A percentile compares a stretch with the other conserved stretches of the same genome.
phyloP scores from a whole-genome alignment of 306 rosid genomes.

The cucumber (Cucumis sativus) region DNA sequence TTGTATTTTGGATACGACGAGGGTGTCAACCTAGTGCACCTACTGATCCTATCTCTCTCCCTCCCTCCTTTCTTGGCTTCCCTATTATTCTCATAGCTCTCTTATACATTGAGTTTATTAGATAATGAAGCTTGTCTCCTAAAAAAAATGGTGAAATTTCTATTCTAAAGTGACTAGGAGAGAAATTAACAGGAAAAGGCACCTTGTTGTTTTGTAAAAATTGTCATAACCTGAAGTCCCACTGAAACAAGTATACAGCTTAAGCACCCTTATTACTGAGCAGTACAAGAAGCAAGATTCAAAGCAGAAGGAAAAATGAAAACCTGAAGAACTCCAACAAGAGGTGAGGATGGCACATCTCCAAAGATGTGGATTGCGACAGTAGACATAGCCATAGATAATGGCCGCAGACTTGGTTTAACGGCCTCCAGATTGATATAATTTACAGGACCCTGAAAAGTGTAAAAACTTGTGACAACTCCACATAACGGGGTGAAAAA shows the following conservation, averaged over 20 bases:
- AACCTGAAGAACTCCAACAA: slow-evolving; percentile 80
- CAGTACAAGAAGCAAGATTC: neutral
- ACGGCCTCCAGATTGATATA: slow-evolving; percentile 56
- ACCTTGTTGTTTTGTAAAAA: neutral
- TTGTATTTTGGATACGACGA: too few relatives aligned
- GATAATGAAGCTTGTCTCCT: too few relatives aligned
- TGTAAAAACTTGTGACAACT: slow-evolving; percentile 6
- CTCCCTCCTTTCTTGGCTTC: too few relatives aligned
- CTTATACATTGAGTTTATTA: too few relatives aligned
- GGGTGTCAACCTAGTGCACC: too few relatives aligned
- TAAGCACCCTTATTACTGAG: neutral
- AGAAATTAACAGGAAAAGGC: neutral
- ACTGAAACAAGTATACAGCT: neutral
- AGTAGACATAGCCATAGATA: slow-evolving; percentile 73
- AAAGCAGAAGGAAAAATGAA: slow-evolving; percentile 1
- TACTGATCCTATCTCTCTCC: too few relatives aligned
- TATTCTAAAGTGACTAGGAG: neutral
- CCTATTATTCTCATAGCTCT: too few relatives aligned
- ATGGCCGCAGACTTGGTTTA: slow-evolving; percentile 68
- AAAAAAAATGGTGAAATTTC: neutral
- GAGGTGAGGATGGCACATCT: slow-evolving; percentile 86
- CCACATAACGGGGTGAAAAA: neutral
- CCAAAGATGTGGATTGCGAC: slow-evolving; percentile 80
- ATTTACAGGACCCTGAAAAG: slow-evolving; percentile 72
- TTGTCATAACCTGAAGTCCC: neutral